Base-by-base conservation (phyloP, 83 land plant genomes). In the Picea abies region DNA sequence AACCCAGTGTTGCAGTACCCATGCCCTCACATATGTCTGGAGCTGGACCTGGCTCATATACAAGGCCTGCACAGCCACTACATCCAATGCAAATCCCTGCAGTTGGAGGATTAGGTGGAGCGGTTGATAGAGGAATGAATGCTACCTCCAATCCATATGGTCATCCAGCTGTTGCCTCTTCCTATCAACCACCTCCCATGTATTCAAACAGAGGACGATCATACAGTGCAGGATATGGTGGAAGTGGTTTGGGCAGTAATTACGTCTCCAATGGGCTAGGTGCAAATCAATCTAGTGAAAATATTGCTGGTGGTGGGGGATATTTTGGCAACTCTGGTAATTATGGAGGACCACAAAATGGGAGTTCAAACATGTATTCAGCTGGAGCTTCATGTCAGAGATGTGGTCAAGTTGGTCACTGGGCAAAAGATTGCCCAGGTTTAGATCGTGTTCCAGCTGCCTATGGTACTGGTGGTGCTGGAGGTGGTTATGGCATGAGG, bases 121-220 rank as follows among this genome's bases (percentile, higher is more conserved):
- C 70, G 15, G 58, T 22, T 35, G 90, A 7, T 32, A 26, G 87
- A 52, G 79, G 78, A 65, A 60, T 84, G 82, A 83, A 81, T 22
- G 78, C 84, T 78, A 62, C 84, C 67, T 23, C 26, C 56, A 88
- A 82, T 81, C 37, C 85, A 17, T 84, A 84, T 89, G 91, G 88
- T 26, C 92, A 92, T 22, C 84, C 92, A 52, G 69, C 80, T 81
- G 91, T 62, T 47, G 29, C 89, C 63, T 69, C 92, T 20, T 35
- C 84, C 63, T 92, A 91, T 73, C 88, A 91, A 77, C 91, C 99
- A 32, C 85, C 91, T 63, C 90, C 99, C 14, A 83, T 85, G 85
- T 96, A 90, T 67, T 61, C 83, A 2, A 96, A 91, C 76, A 89
- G 90, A 83, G 98, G 98, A 39, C 99, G 86, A 56, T 72, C 82